Evolutionary conservation across 1,284 basidiomycete genomes (phyloP).

Genomic region (Garcileccinum viscosum): DNA sequence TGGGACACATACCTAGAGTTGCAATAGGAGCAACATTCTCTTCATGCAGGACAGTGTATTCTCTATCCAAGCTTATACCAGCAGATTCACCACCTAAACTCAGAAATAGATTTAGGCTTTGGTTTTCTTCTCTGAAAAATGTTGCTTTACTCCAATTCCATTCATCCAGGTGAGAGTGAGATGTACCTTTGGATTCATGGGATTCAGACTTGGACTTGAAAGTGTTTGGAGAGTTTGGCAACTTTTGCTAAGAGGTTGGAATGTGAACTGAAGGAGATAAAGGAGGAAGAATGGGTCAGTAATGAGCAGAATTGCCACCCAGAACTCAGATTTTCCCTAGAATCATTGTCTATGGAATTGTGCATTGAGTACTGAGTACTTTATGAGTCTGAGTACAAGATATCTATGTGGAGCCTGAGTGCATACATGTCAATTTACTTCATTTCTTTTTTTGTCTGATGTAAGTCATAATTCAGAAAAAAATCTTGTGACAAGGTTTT

Average conservation of each 20-base stretch:
- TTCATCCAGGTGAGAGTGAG: neutral
- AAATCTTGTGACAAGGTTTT: neutral
- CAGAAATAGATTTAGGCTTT: neutral
- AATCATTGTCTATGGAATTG: no score
- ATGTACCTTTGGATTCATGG: neutral
- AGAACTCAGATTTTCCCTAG: neutral
- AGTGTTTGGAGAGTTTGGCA: neutral
- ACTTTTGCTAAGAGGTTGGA: neutral
- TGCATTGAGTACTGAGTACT: no score
- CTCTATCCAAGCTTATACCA: neutral
- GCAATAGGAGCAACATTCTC: neutral
- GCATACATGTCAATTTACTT: neutral
- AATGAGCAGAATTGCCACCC: neutral
- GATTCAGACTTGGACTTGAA: neutral
- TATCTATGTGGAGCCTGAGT: neutral
- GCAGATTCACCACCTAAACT: neutral
- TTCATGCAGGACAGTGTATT: neutral
- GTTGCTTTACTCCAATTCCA: neutral
- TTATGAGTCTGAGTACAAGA: no score
- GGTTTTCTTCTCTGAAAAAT: neutral
- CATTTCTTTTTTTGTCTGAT: neutral
- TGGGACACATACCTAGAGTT: no score
- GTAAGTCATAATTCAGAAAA: neutral
- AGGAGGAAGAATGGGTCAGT: neutral
- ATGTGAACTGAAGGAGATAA: neutral